Percentiles rank a stretch among this genome's conserved stretches.
These are phyloP conservation scores for Diplotaxis tenuifolia DNA, from an alignment of 345 rosid species.

Conservation along the genomic window DNA sequence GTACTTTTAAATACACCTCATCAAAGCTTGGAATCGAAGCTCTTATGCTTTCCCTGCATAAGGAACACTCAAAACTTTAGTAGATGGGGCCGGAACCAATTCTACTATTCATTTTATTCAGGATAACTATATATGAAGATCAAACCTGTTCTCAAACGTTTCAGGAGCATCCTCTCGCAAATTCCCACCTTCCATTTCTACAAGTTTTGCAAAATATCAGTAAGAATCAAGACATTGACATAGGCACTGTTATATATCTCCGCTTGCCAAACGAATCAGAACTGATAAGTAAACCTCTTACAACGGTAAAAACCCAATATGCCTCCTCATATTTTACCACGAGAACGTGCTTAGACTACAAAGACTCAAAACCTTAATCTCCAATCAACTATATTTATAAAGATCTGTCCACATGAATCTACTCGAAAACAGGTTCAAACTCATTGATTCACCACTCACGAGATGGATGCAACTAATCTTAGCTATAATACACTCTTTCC, in stretches of 20 bases:
- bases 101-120: background rate
- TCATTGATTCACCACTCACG: background rate
- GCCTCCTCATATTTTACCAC: background rate
- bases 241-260: background rate
- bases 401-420: background rate
- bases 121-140: background rate
- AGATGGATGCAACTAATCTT: slow-evolving; percentile 2
- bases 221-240: slow-evolving; percentile 1
- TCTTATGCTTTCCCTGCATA: slow-evolving; percentile 56
- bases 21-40: slow-evolving; percentile 68
- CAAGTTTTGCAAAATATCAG: background rate
- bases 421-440: background rate
- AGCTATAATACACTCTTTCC: background rate
- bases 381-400: background rate
- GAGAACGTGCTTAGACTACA: background rate
- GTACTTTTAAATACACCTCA: slow-evolving; percentile 48
- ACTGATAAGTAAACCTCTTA: background rate
- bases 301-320: background rate
- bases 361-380: slow-evolving; percentile 8
- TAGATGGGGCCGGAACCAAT: background rate
- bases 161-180: slow-evolving; percentile 70
- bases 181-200: slow-evolving; percentile 67
- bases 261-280: background rate
- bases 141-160: slow-evolving; percentile 61
- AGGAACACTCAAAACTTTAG: slow-evolving; percentile 1